Percentiles rank a stretch among this genome's conserved stretches.
Evolutionary conservation across 805 yeast species (phyloP).

Genomic region (Suhomyces xylopsoci): DNA sequence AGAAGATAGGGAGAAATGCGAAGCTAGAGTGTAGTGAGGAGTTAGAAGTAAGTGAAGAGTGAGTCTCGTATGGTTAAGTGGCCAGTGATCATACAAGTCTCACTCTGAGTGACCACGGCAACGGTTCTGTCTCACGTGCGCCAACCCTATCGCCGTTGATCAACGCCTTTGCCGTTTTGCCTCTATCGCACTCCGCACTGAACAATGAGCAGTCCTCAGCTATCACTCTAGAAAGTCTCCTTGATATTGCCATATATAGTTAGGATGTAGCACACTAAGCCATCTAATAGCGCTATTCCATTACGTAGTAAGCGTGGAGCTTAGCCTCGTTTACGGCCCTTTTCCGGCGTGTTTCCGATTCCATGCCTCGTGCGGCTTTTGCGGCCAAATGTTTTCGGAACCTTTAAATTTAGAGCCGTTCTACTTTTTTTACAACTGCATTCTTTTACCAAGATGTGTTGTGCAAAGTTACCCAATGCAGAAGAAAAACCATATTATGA

Average conservation of each 20-base stretch:
- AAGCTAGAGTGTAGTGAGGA: too few species aligned
- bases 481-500: slow-evolving; percentile 30
- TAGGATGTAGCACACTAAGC: neutral
- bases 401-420: neutral
- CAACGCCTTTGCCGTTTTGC: neutral
- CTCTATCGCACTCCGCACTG: neutral
- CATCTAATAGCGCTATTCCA: neutral
- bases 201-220: too few species aligned
- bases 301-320: neutral
- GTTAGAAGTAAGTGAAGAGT: too few species aligned
- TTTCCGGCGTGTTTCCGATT: neutral
- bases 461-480: neutral
- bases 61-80: too few species aligned
- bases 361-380: neutral
- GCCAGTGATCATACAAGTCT: too few species aligned
- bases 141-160: neutral
- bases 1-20: too few species aligned
- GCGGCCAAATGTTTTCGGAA: neutral
- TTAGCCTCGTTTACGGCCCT: neutral
- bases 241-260: neutral
- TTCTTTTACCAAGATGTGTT: neutral
- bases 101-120: too few species aligned
- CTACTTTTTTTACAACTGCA: neutral
- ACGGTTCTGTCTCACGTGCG: neutral
- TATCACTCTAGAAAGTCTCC: neutral